Conservation (phyloP, 2,329 filamentous ascomycete species). For the Cordyceps cateniannulata region DNA sequence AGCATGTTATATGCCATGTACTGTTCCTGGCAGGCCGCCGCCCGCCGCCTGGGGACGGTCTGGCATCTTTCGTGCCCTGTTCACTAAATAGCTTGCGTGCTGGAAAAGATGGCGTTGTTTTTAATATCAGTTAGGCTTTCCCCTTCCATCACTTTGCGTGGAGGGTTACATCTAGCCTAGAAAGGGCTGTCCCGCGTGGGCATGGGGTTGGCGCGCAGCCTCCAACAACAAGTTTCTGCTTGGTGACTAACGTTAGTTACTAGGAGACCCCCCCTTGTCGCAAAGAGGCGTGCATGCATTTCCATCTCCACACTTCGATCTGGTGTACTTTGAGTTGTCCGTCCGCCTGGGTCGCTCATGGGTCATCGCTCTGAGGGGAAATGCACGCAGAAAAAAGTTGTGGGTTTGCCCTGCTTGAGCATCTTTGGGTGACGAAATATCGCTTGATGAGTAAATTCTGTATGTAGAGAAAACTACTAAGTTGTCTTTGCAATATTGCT, state of each 20-base stretch:
- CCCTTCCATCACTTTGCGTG: neutral
- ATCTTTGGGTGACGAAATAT: neutral
- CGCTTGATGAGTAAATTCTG: neutral
- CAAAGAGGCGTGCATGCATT: conserved; percentile 1
- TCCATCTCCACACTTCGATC: conserved; percentile 7
- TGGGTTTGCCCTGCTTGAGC: neutral
- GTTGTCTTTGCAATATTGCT: neutral
- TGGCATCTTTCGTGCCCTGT: neutral
- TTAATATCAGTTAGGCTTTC: too few species aligned
- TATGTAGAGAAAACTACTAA: neutral
- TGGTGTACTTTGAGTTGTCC: neutral
- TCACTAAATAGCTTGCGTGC: neutral
- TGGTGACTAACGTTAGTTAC: too few species aligned
- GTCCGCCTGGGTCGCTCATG: neutral
- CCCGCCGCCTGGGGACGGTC: too few species aligned
- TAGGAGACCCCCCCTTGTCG: neutral
- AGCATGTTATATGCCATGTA: too few species aligned
- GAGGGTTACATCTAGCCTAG: neutral
- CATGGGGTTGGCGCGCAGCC: neutral
- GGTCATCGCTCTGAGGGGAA: neutral
- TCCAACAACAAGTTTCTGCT: too few species aligned
- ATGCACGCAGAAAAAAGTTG: neutral
- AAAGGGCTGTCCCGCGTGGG: neutral
- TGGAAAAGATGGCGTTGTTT: neutral
- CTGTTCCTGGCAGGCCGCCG: too few species aligned